Evolutionary conservation across 345 rosid genomes (phyloP).

Genomic region (Hypericum androsaemum): DNA sequence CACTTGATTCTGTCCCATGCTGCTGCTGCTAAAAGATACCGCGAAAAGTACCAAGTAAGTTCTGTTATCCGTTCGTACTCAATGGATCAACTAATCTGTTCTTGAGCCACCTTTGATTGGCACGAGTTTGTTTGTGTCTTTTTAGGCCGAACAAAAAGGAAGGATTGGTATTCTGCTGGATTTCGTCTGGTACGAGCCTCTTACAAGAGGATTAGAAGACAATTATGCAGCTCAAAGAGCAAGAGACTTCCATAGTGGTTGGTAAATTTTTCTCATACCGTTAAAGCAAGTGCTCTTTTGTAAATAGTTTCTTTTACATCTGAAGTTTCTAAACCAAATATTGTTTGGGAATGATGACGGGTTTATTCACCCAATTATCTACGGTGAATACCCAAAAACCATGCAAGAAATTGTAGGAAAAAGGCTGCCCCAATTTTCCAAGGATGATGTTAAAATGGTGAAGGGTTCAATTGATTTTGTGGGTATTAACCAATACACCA

Average conservation of each 20-base stretch:
- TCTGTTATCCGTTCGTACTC: neutral
- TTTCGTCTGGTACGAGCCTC: slow-evolving; percentile 96
- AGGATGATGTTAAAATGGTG: slow-evolving; percentile 69
- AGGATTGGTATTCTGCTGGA: slow-evolving; percentile 81
- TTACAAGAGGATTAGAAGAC: slow-evolving; percentile 77
- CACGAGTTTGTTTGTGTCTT: neutral
- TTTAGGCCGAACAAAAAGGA: slow-evolving; percentile 72
- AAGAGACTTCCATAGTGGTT: slow-evolving; percentile 88
- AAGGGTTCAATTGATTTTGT: slow-evolving; percentile 85
- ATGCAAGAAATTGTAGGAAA: slow-evolving; percentile 69
- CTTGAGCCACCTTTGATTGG: neutral
- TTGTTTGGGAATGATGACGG: slow-evolving; percentile 20
- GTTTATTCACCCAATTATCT: slow-evolving; percentile 87
- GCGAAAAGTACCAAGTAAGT: slow-evolving; percentile 64
- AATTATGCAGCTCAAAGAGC: slow-evolving; percentile 90
- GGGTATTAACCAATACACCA: slow-evolving; percentile 87
- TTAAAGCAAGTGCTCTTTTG: neutral
- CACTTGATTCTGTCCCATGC: slow-evolving; percentile 77
- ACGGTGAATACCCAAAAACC: slow-evolving; percentile 86
- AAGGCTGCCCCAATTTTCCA: slow-evolving; percentile 74
- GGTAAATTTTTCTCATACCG: slow-evolving; percentile 31
- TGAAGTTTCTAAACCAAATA: neutral
- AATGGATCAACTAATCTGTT: neutral
- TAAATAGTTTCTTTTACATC: too few relatives aligned
- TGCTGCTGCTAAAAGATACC: slow-evolving; percentile 79